Conservation (phyloP, 2,329 filamentous ascomycete genomes). For the Ascocoryne sarcoides region DNA sequence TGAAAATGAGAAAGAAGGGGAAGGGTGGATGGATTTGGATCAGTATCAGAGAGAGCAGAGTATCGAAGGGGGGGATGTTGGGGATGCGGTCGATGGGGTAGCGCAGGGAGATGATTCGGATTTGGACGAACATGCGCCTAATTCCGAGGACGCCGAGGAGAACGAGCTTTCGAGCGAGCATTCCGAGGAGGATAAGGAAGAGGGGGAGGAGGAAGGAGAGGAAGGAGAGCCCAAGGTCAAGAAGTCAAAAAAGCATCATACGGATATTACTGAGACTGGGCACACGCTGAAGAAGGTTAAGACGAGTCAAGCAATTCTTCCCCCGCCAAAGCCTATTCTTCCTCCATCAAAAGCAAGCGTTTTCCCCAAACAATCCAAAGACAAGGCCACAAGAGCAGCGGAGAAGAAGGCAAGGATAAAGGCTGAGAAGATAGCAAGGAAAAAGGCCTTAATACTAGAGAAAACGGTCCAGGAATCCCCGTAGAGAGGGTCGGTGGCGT, state of each 20-base stretch:
- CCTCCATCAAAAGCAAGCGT: slow-evolving; percentile 10
- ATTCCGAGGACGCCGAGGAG: slow-evolving; percentile 25
- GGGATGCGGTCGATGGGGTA: slow-evolving; percentile 10
- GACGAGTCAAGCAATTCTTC: slow-evolving; percentile 10
- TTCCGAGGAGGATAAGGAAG: neutral
- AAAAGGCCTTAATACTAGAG: slow-evolving; percentile 43
- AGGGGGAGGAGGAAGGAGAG: slow-evolving; percentile 37
- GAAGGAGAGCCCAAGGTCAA: slow-evolving; percentile 39
- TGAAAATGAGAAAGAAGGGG: slow-evolving; percentile 19
- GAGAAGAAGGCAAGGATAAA: slow-evolving; percentile 38
- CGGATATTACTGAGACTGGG: neutral
- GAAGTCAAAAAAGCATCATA: slow-evolving; percentile 35
- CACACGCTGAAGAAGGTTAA: slow-evolving; percentile 25
- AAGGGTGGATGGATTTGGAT: slow-evolving; percentile 30
- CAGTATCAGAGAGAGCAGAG: slow-evolving; percentile 29
- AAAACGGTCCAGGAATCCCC: too few relatives aligned
- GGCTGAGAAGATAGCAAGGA: slow-evolving; percentile 45
- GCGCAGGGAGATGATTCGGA: slow-evolving; percentile 36
- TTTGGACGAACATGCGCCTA: slow-evolving; percentile 32
- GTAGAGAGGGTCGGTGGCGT: too few relatives aligned
- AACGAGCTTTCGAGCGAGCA: too few relatives aligned
- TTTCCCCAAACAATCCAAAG: too few relatives aligned
- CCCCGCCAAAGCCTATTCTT: neutral
- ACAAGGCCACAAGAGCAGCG: slow-evolving; percentile 31
- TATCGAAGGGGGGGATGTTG: slow-evolving; percentile 22